Evolutionary conservation across 768 basidiomycete genomes (phyloP).

Genomic region (Rhodocollybia butyracea): DNA sequence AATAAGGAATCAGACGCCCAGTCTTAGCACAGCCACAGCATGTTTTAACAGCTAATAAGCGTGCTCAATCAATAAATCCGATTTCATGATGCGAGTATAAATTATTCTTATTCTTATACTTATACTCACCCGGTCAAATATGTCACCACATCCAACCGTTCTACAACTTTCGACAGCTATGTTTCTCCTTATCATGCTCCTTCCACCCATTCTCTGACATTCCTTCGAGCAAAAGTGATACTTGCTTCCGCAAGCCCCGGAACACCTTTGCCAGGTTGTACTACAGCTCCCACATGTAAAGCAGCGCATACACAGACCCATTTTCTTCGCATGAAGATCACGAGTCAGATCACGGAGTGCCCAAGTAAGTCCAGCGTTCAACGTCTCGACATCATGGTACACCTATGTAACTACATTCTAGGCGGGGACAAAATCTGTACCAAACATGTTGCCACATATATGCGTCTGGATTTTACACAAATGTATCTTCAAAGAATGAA

Average conservation of each 20-base stretch:
- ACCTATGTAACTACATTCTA: constrained; percentile 12
- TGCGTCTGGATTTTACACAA: constrained; percentile 14
- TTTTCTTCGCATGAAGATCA: constrained; percentile 18
- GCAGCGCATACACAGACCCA: constrained; percentile 25
- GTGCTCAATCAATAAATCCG: too few species aligned
- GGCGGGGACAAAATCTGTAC: constrained; percentile 21
- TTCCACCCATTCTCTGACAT: constrained; percentile 1
- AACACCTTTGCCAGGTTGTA: constrained; percentile 23
- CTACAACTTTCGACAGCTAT: constrained; percentile 1
- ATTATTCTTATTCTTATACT: too few species aligned
- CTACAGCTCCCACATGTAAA: constrained; percentile 20
- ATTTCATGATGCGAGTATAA: too few species aligned
- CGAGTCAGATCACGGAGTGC: constrained; percentile 20
- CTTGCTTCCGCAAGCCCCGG: constrained; percentile 13
- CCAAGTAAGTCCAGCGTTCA: constrained; percentile 23
- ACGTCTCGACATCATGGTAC: constrained; percentile 24
- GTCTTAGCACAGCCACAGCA: too few species aligned
- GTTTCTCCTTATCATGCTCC: constrained; percentile 3
- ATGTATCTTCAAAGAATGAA: constrained; percentile 26
- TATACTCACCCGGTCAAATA: too few species aligned
- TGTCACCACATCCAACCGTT: too few species aligned
- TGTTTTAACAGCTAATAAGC: too few species aligned
- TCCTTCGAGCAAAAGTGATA: constrained; percentile 4
- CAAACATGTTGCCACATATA: constrained; percentile 23
- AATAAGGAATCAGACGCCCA: too few species aligned